A percentile compares a stretch with the other conserved stretches of the same genome.
Conservation (phyloP, 2,329 filamentous ascomycete species). For the Aureobasidium vineae region DNA sequence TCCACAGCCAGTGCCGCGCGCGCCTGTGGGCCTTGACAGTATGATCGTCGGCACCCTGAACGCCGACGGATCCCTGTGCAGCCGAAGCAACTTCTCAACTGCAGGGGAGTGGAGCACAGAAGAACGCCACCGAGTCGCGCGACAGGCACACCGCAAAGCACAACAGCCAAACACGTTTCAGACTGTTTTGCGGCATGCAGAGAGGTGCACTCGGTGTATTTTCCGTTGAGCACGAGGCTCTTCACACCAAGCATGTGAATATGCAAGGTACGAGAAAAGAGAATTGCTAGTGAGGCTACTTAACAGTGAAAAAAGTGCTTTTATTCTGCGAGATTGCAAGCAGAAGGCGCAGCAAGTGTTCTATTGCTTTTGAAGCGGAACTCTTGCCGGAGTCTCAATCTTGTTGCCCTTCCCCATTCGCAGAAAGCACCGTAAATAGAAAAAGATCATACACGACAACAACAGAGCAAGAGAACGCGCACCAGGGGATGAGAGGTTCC, state of each 20-base stretch:
- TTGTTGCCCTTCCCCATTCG: background rate
- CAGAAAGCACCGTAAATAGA: conserved; percentile 9
- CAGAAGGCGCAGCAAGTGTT: conserved; percentile 2
- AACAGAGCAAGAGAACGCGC: background rate
- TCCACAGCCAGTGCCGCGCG: conserved; percentile 2
- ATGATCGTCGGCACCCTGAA: background rate
- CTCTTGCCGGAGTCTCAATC: background rate
- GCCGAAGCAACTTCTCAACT: conserved; percentile 10
- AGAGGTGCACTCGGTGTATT: background rate
- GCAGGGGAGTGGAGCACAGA: conserved; percentile 18
- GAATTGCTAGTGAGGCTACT: background rate
- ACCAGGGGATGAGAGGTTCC: conserved; percentile 5
- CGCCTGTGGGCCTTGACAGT: background rate
- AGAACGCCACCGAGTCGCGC: conserved; percentile 8
- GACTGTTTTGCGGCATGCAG: conserved; percentile 3
- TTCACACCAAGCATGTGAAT: background rate
- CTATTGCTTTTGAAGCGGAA: background rate
- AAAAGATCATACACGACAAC: conserved; percentile 3
- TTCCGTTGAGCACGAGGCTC: conserved; percentile 11
- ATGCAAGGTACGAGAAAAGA: background rate
- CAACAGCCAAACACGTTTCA: conserved; percentile 3
- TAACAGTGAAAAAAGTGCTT: background rate
- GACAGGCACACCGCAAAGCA: background rate
- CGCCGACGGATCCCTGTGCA: conserved; percentile 6
- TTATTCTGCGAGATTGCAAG: background rate